Evolutionary conservation across 495 filamentous ascomycete species (phyloP), one percentile per base, ranked within the genome.

Genomic region (Sphaerosporella brunnea): DNA sequence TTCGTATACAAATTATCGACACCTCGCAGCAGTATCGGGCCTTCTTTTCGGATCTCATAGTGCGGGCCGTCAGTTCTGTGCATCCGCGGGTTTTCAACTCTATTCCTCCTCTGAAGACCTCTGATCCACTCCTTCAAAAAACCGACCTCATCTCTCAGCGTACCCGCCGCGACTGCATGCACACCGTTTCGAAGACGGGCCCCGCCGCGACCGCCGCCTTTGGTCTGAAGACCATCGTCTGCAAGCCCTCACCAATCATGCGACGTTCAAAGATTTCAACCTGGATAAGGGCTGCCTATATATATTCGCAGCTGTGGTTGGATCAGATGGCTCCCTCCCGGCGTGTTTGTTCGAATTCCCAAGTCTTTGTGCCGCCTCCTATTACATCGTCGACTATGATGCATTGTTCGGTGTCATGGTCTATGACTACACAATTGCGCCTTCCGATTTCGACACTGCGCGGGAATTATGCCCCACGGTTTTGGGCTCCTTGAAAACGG

Each of bases 311-410:
- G 59, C 53, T 20, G 49, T 61, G 2, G 55, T 55, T 11, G 47
- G 58, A 23, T 42, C 51, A 4, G 58, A 56, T 43, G 53, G 53
- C 13, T 52, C 49, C 39, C 48, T 60, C 24, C 48, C 59, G 20
- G 56, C 53, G 3, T 59, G 53, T 32, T 21, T 59, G n/a, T 57
- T 59, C 21, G 59, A 62, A 40, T 54, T 51, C 23, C 53, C 53
- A 10, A 52, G 46, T 10, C 40, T 56, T 10, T 38, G 39, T 3
- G 46, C 49, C 9, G 52, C 53, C 2, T 47, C 53, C 18, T 56
- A 62, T 45, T 62, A 62, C 36, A 62, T 62, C 24, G 50, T 62
- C 9, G 56, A 62, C 45, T 62, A 62, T 43, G 59, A 62, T 42
- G 51, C 57, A 3, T 35, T 62, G 9, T 62, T 62, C 36, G 59